These are phyloP conservation scores for Fusarium sp. DNA, from an alignment of 2,329 filamentous ascomycete species.

Conservation along the genomic window DNA sequence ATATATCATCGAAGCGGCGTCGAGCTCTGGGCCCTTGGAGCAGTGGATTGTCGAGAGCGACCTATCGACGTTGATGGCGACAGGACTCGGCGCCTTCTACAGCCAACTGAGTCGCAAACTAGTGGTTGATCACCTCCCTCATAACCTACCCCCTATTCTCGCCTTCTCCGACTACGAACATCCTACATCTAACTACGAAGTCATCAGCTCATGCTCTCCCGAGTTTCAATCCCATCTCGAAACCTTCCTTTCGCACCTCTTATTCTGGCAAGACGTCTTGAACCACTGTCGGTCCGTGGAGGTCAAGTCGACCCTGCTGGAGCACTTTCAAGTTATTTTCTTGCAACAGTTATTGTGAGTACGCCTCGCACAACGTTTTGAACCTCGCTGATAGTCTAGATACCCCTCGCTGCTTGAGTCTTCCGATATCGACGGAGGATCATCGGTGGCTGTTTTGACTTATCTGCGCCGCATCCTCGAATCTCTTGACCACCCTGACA, in stretches of 20 bases:
- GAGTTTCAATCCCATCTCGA: slow-evolving; percentile 90
- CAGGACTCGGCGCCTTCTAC: slow-evolving; percentile 85
- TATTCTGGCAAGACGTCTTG: slow-evolving; percentile 98
- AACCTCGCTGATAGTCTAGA: slow-evolving; percentile 60
- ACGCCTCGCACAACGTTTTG: background rate
- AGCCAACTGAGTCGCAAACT: slow-evolving; percentile 81
- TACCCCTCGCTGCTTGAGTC: slow-evolving; percentile 97
- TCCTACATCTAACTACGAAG: slow-evolving; percentile 76
- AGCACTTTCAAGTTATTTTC: slow-evolving; percentile 98
- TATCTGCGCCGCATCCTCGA: slow-evolving; percentile 94
- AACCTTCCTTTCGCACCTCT: slow-evolving; percentile 92
- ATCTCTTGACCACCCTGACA: slow-evolving; percentile 90
- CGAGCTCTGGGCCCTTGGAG: slow-evolving; percentile 84
- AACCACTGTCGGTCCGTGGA: slow-evolving; percentile 95
- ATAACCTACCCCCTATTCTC: slow-evolving; percentile 85
- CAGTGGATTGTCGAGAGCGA: slow-evolving; percentile 98
- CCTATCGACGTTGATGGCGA: slow-evolving; percentile 96
- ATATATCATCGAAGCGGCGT: slow-evolving; percentile 95
- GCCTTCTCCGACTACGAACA: slow-evolving; percentile 91
- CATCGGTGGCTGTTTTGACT: slow-evolving; percentile 94
- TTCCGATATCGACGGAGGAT: slow-evolving; percentile 96
- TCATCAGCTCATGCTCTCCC: slow-evolving; percentile 80
- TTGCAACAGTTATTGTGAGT: slow-evolving; percentile 90
- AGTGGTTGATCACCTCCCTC: slow-evolving; percentile 81
- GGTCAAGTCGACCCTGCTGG: slow-evolving; percentile 91